phyloP scores from a whole-genome alignment of 2,329 filamentous ascomycete genomes.

The Alternaria longipes region DNA sequence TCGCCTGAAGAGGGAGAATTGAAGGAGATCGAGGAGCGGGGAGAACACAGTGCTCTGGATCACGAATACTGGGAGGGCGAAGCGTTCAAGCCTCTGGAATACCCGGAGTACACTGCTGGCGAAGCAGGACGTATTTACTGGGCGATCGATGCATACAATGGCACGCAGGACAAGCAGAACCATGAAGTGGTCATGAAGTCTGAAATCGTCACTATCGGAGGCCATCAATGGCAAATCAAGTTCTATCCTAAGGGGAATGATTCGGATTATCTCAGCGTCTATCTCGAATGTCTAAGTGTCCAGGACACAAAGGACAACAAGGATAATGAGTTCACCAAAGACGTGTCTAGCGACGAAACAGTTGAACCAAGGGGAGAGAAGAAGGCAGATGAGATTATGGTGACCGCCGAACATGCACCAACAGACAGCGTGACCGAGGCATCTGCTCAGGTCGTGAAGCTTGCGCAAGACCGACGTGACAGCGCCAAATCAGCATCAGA shows the following conservation, averaged over 20 bases:
- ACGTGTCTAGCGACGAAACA: neutral
- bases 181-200: constrained; percentile 67
- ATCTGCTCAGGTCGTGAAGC: neutral
- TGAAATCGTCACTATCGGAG: constrained; percentile 64
- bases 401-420: neutral
- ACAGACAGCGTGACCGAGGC: neutral
- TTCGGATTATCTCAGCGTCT: constrained; percentile 66
- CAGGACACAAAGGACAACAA: constrained; percentile 25
- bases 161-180: constrained; percentile 68
- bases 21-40: constrained; percentile 63
- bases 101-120: constrained; percentile 65
- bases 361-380: neutral
- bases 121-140: constrained; percentile 67
- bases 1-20: constrained; percentile 66
- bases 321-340: constrained; percentile 7
- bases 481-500: constrained; percentile 8
- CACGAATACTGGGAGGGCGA: constrained; percentile 67
- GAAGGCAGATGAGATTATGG: neutral
- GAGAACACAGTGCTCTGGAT: constrained; percentile 65
- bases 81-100: constrained; percentile 65
- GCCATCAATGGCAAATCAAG: constrained; percentile 72
- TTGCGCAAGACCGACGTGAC: constrained; percentile 3
- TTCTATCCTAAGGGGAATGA: constrained; percentile 70
- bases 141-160: constrained; percentile 67
- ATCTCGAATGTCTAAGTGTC: constrained; percentile 68